Evolutionary conservation across 208 protist species (phyloP), one percentile per base, ranked within the genome.

Genomic region (Leishmania braziliensis): DNA sequence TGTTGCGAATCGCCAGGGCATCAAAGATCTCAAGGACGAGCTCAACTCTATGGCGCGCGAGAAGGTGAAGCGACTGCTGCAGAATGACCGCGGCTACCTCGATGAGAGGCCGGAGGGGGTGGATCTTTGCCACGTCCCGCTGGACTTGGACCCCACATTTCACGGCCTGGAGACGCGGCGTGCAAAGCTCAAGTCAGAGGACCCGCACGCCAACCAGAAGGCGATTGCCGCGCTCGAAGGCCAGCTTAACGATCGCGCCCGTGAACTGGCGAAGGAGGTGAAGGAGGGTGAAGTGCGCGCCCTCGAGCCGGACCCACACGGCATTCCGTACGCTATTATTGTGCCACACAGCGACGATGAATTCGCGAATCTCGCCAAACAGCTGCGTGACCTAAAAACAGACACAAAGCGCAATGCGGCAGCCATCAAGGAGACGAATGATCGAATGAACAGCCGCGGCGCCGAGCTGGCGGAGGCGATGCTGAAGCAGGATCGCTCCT

Each of bases 111-210:
- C 92, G 43, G 88, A 95, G 74, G 94, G 91, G 9, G 92, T 97
- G 18, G 88, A 85, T 33, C 82, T 95, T 29, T 68, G 70, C 26
- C 77, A 93, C 74, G 58, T 97, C 8, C 90, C 94, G 36, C 80
- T 97, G 26, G 86, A 92, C 86, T 77, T 68, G n/a, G 94, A 97
- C 84, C 50, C 79, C 36, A 78, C 82, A 48, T 96, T 97, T 86
- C 94, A 86, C 66, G 74, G 86, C 36, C 75, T 95, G 69, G 92
- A 96, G 86, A 77, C 83, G 9, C 83, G 92, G 81, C 88, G 91
- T 66, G 90, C 91, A 6, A 83, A 78, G 58, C 86, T 96, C n/a
- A 95, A 94, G 86, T 83, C 87, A 0, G 83, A 91, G 82, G 91
- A 93, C 76, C 84, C 75, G 76, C 82, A 62, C 75, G 81, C 69